Conservation (phyloP, 306 rosid genomes). For the Canavalia gladiata region DNA sequence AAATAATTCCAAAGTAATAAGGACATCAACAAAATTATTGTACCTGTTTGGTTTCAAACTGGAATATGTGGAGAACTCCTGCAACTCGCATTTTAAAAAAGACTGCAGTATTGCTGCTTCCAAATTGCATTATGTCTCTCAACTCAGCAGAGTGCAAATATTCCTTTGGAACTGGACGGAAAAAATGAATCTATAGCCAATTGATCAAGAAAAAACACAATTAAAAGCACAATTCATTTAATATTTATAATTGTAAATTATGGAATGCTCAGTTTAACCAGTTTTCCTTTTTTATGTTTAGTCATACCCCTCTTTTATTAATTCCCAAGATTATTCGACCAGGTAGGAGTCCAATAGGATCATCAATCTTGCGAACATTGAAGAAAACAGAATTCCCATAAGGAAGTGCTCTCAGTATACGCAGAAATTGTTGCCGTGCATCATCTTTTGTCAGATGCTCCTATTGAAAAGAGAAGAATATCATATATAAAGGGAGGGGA, state of each 20-base stretch:
- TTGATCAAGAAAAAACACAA: conserved; percentile 44
- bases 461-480: conserved; percentile 51
- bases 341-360: conserved; percentile 96
- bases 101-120: conserved; percentile 96
- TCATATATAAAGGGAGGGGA: neutral
- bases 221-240: conserved; percentile 22
- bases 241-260: neutral
- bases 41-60: conserved; percentile 99
- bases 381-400: conserved; percentile 96
- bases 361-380: conserved; percentile 97
- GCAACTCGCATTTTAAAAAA: conserved; percentile 99
- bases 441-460: conserved; percentile 88
- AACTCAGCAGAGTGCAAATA: conserved; percentile 96
- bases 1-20: conserved; percentile 28
- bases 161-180: conserved; percentile 99
- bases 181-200: conserved; percentile 83
- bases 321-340: conserved; percentile 92
- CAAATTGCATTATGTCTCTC: conserved; percentile 99
- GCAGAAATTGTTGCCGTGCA: conserved; percentile 92
- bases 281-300: neutral
- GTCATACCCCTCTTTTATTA: conserved; percentile 94
- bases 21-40: conserved; percentile 27
- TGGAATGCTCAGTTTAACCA: neutral
- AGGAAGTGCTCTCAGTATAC: conserved; percentile 90
- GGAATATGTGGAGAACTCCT: conserved; percentile 97